These are phyloP conservation scores for Fraxinus floribunda DNA, from an alignment of 305 asterid species.

Conservation along the genomic window DNA sequence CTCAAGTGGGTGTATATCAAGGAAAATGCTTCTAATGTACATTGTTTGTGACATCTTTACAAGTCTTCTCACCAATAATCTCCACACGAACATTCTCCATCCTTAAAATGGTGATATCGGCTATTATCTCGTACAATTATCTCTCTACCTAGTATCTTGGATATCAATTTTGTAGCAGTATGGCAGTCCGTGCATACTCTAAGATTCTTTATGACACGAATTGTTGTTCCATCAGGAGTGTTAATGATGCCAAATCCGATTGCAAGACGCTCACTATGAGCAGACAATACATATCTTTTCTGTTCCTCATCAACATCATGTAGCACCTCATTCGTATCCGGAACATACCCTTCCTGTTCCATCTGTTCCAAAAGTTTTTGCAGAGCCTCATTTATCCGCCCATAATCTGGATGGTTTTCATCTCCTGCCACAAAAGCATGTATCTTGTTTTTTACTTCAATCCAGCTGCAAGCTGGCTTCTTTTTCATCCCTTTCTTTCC, in stretches of 20 bases:
- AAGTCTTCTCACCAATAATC: constrained; percentile 53
- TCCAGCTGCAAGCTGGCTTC: constrained; percentile 76
- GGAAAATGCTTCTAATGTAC: background rate
- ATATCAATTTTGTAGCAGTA: constrained; percentile 52
- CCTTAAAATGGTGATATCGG: constrained; percentile 60
- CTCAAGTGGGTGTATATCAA: background rate
- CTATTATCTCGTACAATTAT: constrained; percentile 57
- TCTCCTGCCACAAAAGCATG: constrained; percentile 74
- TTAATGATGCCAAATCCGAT: constrained; percentile 57
- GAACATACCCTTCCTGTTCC: constrained; percentile 54
- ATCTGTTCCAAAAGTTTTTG: constrained; percentile 47
- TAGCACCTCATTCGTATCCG: constrained; percentile 46
- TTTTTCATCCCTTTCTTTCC: constrained; percentile 62
- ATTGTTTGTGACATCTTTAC: background rate
- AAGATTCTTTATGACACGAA: constrained; percentile 61
- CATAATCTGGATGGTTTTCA: constrained; percentile 56
- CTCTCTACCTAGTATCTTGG: constrained; percentile 49
- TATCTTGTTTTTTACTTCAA: constrained; percentile 59
- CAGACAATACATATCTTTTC: constrained; percentile 36
- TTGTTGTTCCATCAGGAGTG: constrained; percentile 52
- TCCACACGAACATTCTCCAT: constrained; percentile 63
- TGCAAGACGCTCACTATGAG: constrained; percentile 62
- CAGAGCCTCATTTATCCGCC: constrained; percentile 41
- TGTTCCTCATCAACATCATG: constrained; percentile 71
- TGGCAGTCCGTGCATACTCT: constrained; percentile 70